Evolutionary conservation across 768 basidiomycete genomes (phyloP), one percentile per base, ranked within the genome.

Genomic region (Kwoniella bestiolae): DNA sequence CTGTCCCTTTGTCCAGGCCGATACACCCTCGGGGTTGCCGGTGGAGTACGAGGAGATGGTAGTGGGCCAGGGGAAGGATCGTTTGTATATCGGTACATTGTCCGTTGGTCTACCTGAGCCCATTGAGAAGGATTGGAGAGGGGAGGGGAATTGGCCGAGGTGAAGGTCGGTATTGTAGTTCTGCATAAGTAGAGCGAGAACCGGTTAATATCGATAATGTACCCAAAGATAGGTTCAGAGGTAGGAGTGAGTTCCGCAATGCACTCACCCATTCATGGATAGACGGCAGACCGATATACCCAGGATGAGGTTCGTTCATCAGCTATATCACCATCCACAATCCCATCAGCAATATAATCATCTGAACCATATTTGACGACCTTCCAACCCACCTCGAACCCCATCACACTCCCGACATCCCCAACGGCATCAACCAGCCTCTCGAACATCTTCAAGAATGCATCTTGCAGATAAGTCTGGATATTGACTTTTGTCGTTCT

Each of bases 81-180:
- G 87, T 3, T 87, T 87, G 86, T 90, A 98, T 68, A 86, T 83
- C 1, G 88, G 85, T n/a, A 97, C 88, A 2, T 83, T 65, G 26
- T 68, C 63, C 0, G 91, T 92, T 0, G 94, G 87, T 77, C 91
- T 85, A 16, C 95, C 95, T 11, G 92, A 86, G 38, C 92, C 95
- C n/a, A 98, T 85, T 75, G 90, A 88, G 83, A 97, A 95, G 0
- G 92, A 93, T 79, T 94, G 86, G 34, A 94, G 86, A 0, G 91
- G 87, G 12, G 91, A 89, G 16, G 93, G 92, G 90, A 79, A 80
- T 59, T 77, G 69, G 23, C 81, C 81, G 38, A 97, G 85, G 72
- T 96, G 94, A 14, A 99, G 86, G 75, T 97, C 94, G 1, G 93
- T 94, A 66, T 93, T 96, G 79, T 96, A 96, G 80, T 97, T 89